phyloP scores from a whole-genome alignment of 805 yeast genomes.

The Saturnispora kantuleensis region DNA sequence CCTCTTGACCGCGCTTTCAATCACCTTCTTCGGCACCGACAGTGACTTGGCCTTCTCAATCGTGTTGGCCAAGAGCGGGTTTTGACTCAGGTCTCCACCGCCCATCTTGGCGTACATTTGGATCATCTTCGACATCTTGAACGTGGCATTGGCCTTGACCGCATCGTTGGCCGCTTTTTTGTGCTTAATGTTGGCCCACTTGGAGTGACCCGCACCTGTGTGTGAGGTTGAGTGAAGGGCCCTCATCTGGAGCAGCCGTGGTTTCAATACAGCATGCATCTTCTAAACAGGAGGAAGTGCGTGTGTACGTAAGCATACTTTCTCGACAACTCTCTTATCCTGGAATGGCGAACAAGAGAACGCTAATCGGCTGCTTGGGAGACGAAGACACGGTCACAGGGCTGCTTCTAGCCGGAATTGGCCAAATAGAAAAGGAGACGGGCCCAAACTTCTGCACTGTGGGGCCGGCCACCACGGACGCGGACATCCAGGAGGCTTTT shows the following conservation, averaged over 20 bases:
- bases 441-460: constrained; percentile 74
- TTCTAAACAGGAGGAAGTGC: no score
- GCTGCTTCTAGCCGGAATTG: constrained; percentile 87
- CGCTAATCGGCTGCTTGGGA: constrained; percentile 86
- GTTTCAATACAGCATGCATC: no score
- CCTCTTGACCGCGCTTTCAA: constrained; percentile 80
- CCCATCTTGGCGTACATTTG: constrained; percentile 67
- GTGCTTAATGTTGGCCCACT: constrained; percentile 93
- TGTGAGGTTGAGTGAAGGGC: background rate
- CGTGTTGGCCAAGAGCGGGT: constrained; percentile 54
- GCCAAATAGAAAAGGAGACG: constrained; percentile 61
- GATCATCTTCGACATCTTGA: constrained; percentile 62
- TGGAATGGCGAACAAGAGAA: constrained; percentile 41
- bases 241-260: background rate
- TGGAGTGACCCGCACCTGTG: constrained; percentile 63
- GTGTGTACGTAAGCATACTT: no score
- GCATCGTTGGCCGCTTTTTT: constrained; percentile 91
- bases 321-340: no score
- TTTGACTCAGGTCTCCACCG: constrained; percentile 55
- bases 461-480: constrained; percentile 68
- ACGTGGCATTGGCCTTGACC: constrained; percentile 56
- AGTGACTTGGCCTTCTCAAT: constrained; percentile 68
- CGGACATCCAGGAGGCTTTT: constrained; percentile 67
- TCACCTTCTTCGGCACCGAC: constrained; percentile 73
- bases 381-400: constrained; percentile 98